These are phyloP conservation scores for Lignosus rhinocerotis DNA, from an alignment of 1,284 basidiomycete genomes.

Conservation along the genomic window DNA sequence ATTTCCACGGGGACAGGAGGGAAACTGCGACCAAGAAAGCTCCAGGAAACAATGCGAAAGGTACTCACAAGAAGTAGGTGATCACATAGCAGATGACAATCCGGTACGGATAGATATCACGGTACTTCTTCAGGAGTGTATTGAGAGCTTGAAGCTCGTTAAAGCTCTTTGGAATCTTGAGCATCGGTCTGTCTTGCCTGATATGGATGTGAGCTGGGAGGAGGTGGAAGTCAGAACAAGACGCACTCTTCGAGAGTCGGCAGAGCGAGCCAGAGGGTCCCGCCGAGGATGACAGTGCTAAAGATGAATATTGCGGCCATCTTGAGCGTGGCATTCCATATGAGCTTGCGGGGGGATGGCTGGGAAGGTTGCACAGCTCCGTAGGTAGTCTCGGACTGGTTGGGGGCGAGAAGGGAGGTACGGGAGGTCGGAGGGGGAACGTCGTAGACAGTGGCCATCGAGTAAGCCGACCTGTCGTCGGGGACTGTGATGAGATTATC, in stretches of 20 bases:
- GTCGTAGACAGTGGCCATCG: slow-evolving; percentile 55
- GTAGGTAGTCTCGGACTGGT: slow-evolving; percentile 44
- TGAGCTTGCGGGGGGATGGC: slow-evolving; percentile 47
- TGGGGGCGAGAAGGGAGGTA: slow-evolving; percentile 36
- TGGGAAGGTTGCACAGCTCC: slow-evolving; percentile 51
- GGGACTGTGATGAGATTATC: slow-evolving; percentile 18
- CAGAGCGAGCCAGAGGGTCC: slow-evolving; percentile 76
- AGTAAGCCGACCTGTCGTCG: slow-evolving; percentile 60
- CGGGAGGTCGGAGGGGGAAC: slow-evolving; percentile 36
- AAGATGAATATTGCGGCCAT: slow-evolving; percentile 77
- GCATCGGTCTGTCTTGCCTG: slow-evolving; percentile 71
- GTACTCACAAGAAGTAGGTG: slow-evolving; percentile 87
- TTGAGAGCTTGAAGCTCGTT: slow-evolving; percentile 82
- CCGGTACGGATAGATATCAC: slow-evolving; percentile 79
- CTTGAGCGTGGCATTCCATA: slow-evolving; percentile 80
- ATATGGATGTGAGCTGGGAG: slow-evolving; percentile 4
- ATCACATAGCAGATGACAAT: slow-evolving; percentile 82
- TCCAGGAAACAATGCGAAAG: neutral
- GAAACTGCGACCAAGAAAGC: too few species aligned
- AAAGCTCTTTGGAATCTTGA: slow-evolving; percentile 85
- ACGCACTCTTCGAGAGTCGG: slow-evolving; percentile 74
- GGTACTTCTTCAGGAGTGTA: slow-evolving; percentile 83
- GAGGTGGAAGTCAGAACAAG: neutral
- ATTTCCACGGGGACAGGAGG: neutral
- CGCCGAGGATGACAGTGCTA: slow-evolving; percentile 70